These are phyloP conservation scores for Rhododendron griersonianum DNA, from an alignment of 148 eudicot genomes.

Conservation along the genomic window DNA sequence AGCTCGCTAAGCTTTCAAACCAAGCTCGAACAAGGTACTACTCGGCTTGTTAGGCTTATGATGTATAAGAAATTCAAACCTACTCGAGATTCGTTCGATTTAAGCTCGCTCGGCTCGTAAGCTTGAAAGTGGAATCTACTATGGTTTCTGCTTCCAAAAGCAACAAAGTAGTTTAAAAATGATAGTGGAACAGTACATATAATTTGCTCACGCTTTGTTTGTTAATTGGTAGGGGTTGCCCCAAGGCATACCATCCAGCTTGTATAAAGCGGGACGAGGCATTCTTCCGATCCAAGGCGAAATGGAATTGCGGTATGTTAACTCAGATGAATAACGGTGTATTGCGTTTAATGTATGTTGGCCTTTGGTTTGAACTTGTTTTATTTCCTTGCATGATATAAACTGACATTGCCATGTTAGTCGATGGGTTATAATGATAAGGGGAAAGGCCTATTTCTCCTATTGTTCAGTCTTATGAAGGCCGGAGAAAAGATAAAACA, in stretches of 20 bases:
- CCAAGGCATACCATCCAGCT: constrained; percentile 92
- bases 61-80: neutral
- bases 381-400: neutral
- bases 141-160: constrained; percentile 2
- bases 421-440: neutral
- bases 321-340: neutral
- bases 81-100: neutral
- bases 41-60: neutral
- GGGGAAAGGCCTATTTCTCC: neutral
- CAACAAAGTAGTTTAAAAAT: neutral
- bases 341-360: neutral
- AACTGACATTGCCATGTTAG: neutral
- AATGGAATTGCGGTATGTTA: constrained; percentile 81
- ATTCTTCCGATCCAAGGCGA: constrained; percentile 52
- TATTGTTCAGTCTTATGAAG: neutral
- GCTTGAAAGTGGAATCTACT: neutral
- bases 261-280: constrained; percentile 87
- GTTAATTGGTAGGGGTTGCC: constrained; percentile 55
- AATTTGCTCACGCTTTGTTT: constrained; percentile 2
- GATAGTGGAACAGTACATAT: neutral
- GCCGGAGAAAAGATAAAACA: neutral
- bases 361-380: neutral
- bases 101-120: neutral
- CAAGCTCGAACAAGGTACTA: too few relatives aligned
- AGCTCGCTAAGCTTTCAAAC: too few relatives aligned